Conservation (phyloP, 2,329 filamentous ascomycete genomes). For the Hymenoscyphus linearis region DNA sequence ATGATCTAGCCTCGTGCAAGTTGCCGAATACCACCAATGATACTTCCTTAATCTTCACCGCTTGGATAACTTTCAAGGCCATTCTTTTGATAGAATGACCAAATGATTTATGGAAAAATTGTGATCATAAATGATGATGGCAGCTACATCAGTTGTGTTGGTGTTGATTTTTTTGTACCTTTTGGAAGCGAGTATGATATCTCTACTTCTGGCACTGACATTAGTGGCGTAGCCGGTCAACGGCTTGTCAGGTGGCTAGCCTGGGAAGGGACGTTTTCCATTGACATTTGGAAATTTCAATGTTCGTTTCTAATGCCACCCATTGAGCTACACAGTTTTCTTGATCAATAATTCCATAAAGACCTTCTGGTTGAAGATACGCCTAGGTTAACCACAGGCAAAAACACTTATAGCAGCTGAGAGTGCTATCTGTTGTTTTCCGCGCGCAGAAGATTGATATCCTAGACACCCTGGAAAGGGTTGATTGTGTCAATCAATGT, state of each 20-base stretch:
- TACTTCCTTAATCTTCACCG: neutral
- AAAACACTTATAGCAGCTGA: too few species aligned
- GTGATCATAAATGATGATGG: too few species aligned
- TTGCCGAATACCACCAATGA: neutral
- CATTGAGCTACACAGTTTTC: neutral
- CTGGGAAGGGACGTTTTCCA: neutral
- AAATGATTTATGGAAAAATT: neutral
- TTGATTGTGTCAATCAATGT: too few species aligned
- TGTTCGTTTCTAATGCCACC: neutral
- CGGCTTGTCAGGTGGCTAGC: neutral
- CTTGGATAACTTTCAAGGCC: neutral
- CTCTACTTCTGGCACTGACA: neutral
- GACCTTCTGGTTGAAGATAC: too few species aligned
- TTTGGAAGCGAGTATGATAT: neutral
- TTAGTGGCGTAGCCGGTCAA: neutral
- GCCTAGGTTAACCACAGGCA: too few species aligned
- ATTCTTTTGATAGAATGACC: neutral
- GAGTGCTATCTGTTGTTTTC: too few species aligned
- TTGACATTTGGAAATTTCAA: neutral
- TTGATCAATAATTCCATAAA: too few species aligned
- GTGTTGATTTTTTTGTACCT: neutral
- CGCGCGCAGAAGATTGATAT: too few species aligned
- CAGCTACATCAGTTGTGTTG: neutral
- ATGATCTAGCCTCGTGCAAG: neutral
- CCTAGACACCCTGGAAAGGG: too few species aligned